phyloP scores from a whole-genome alignment of 148 eudicot genomes.

The Camellia sinensis region DNA sequence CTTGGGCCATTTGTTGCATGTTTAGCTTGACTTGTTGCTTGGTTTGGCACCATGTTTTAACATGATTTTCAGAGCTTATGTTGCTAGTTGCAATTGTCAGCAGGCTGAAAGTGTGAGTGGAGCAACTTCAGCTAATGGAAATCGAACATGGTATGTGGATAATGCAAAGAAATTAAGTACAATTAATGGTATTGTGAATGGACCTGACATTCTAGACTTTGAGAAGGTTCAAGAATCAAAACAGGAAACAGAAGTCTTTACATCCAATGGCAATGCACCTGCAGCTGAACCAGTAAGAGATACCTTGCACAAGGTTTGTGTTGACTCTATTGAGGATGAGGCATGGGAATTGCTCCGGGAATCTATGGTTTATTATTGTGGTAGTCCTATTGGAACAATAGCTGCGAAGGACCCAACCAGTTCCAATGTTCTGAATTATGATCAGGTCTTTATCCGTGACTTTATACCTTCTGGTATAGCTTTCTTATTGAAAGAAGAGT shows the following conservation, averaged over 20 bases:
- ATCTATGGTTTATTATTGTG: conserved; percentile 63
- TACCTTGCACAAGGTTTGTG: conserved; percentile 12
- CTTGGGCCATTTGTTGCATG: no score
- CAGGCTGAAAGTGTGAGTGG: conserved; percentile 44
- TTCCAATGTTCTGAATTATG: conserved; percentile 51
- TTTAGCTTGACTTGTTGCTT: no score
- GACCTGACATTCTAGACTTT: conserved; percentile 34
- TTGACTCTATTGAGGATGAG: conserved; percentile 49
- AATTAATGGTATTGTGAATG: conserved; percentile 26
- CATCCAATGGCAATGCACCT: conserved; percentile 20
- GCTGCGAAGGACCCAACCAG: conserved; percentile 66
- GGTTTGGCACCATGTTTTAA: no score
- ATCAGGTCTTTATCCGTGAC: conserved; percentile 58
- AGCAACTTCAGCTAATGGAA: conserved; percentile 30
- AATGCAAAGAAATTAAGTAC: conserved; percentile 30
- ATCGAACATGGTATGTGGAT: conserved; percentile 49
- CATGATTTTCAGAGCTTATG: no score
- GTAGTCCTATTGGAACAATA: conserved; percentile 67
- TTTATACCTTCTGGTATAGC: conserved; percentile 53
- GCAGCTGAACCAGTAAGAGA: conserved; percentile 17
- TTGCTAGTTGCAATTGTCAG: conserved; percentile 41
- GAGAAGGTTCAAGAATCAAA: conserved; percentile 26
- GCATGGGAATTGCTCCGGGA: conserved; percentile 60
- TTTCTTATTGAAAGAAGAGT: conserved; percentile 53
- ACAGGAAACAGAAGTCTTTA: conserved; percentile 19